phyloP scores from a whole-genome alignment of 169 alveolate species.

The Babesia microti region DNA sequence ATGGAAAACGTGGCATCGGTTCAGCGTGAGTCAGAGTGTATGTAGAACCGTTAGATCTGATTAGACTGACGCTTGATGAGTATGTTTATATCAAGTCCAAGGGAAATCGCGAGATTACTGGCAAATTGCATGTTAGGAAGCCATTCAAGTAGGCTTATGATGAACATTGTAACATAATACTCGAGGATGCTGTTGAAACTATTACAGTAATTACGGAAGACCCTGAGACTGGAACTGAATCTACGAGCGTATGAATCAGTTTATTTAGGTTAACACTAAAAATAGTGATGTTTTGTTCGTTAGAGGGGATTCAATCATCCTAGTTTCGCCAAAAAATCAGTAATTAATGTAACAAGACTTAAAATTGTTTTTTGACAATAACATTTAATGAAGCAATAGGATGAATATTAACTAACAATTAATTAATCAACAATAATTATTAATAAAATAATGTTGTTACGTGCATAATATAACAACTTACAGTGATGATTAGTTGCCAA shows the following conservation, averaged over 20 bases:
- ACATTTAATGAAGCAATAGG: not conserved
- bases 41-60: conserved; percentile 80
- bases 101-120: conserved; percentile 78
- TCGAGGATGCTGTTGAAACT: conserved; percentile 78
- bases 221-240: conserved; percentile 20
- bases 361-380: not conserved
- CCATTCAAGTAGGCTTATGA: conserved; percentile 70
- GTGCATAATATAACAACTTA: too few relatives aligned
- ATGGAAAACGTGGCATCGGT: too few relatives aligned
- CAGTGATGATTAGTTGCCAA: too few relatives aligned
- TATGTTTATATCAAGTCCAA: conserved; percentile 73
- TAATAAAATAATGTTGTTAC: too few relatives aligned
- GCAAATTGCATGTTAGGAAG: conserved; percentile 66
- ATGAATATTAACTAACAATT: conserved; percentile 7
- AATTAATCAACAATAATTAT: not conserved
- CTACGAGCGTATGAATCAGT: conserved; percentile 16
- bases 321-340: conserved; percentile 60
- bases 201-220: conserved; percentile 34
- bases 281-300: conserved; percentile 67
- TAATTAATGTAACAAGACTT: not conserved
- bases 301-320: conserved; percentile 78
- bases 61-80: conserved; percentile 77
- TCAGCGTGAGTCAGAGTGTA: too few relatives aligned
- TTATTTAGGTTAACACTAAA: conserved; percentile 27
- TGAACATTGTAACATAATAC: conserved; percentile 79